Percentiles rank a stretch among this genome's conserved stretches.
These are phyloP conservation scores for Aspergillus wentii DNA, from an alignment of 495 filamentous ascomycete species.

Conservation along the genomic window DNA sequence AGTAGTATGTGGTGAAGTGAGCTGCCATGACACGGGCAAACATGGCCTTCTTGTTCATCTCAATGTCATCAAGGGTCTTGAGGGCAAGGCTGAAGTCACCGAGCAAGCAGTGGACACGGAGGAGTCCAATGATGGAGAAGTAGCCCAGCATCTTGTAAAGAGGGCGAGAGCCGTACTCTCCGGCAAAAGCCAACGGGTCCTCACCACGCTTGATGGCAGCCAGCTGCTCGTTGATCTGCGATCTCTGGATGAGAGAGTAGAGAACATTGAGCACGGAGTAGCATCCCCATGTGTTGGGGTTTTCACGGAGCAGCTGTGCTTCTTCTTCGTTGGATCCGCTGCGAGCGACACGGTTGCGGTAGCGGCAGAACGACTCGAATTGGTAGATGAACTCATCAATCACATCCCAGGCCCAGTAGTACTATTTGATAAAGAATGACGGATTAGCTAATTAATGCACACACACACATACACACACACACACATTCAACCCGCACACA, in stretches of 20 bases:
- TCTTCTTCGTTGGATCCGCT: slow-evolving; percentile 85
- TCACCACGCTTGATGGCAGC: slow-evolving; percentile 90
- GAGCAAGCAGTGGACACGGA: slow-evolving; percentile 93
- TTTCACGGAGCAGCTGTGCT: slow-evolving; percentile 83
- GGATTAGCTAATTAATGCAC: slow-evolving; percentile 3
- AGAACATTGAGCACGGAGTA: slow-evolving; percentile 99
- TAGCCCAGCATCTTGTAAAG: slow-evolving; percentile 98
- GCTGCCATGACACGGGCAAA: slow-evolving; percentile 99
- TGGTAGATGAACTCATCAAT: slow-evolving; percentile 99
- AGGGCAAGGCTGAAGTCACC: slow-evolving; percentile 97
- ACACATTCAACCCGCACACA: neutral
- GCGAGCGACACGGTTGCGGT: slow-evolving; percentile 85
- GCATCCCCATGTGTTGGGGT: slow-evolving; percentile 98
- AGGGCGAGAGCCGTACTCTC: slow-evolving; percentile 88
- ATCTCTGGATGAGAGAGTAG: slow-evolving; percentile 96
- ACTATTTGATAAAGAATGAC: slow-evolving; percentile 47
- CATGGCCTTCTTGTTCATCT: slow-evolving; percentile 99
- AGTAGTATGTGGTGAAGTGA: slow-evolving; percentile 99
- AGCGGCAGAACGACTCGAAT: slow-evolving; percentile 98
- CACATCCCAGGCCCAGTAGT: slow-evolving; percentile 99
- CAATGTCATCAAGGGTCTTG: slow-evolving; percentile 98
- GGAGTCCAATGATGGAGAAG: slow-evolving; percentile 95
- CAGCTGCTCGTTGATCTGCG: slow-evolving; percentile 95
- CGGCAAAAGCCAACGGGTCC: slow-evolving; percentile 76
- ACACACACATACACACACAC: too few relatives aligned